Conservation (phyloP, 306 rosid genomes). For the Ammopiptanthus mongolicus region DNA sequence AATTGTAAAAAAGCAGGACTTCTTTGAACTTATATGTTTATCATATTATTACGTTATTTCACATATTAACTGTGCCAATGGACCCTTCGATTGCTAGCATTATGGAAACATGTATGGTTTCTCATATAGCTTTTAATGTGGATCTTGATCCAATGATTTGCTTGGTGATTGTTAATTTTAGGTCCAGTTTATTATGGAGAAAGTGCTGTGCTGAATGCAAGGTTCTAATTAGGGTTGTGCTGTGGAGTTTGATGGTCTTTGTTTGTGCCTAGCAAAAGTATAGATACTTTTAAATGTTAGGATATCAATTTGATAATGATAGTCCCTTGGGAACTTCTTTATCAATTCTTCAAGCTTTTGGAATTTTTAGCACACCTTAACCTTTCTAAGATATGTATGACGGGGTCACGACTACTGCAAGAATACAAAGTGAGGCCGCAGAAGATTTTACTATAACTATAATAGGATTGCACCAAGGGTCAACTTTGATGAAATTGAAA, state of each 20-base stretch:
- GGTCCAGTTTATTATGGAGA: neutral
- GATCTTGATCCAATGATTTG: neutral
- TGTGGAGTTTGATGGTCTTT: neutral
- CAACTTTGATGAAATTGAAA: no score
- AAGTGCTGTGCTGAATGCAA: neutral
- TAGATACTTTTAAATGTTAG: neutral
- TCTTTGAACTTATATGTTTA: neutral
- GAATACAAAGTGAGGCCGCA: no score
- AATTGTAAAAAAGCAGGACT: neutral
- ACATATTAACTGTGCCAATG: neutral
- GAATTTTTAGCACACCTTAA: neutral
- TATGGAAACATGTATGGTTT: neutral
- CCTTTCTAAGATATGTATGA: neutral
- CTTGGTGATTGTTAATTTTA: neutral
- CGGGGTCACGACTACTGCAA: no score
- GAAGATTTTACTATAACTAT: no score
- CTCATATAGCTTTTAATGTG: neutral
- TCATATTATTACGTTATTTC: neutral
- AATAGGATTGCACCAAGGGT: no score
- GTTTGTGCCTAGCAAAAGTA: neutral
- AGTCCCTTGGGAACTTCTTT: neutral
- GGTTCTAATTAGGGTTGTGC: neutral
- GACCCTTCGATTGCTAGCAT: neutral
- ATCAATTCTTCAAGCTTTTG: neutral
- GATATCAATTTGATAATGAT: neutral